Evolutionary conservation across 352 stramenopile genomes (phyloP), one percentile per base, ranked within the genome.

Genomic region (Plasmopara muralis): DNA sequence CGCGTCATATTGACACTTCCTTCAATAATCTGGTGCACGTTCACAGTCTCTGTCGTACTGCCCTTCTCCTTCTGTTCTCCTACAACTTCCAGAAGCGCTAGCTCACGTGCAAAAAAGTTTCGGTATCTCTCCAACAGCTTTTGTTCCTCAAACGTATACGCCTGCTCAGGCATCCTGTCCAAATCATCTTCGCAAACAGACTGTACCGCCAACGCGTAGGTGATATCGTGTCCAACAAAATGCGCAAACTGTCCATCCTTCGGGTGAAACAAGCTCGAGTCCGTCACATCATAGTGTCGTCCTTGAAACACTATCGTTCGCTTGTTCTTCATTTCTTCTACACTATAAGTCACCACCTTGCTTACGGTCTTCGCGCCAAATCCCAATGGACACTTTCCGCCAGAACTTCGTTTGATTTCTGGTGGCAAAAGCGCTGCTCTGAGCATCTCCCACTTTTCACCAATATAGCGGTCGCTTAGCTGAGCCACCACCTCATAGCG

Each of bases 211-310:
- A 87, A 46, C 9, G 71, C 68, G 43, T 71, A 77, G 4, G 76
- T 87, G 45, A 84, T 62, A 42, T 87, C 72, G 37, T 84, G 73
- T 5, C 73, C 73, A n/a, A 83, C 68, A 52, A 87, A 77, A 33
- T 78, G 66, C 5, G 62, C 61, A 28, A 84, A 69, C 29, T 68
- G 48, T 30, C 72, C 72, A 14, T 56, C 47, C 1, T 70, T 50
- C 15, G 46, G 39, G 28, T 75, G 57, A 54, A 84, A 87, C 43
- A 83, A 67, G 6, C 45, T 65, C 46, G 69, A 83, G 31, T 70
- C 54, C 8, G 60, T 69, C 10, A 84, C 73, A 51, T 87, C 73
- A 62, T 84, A 87, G 2, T 50, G 58, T 43, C 61, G 63, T 25
- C 72, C 76, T 59, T 79, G 74, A 44, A 87, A 84, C 33, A 25